Evolutionary conservation across 495 filamentous ascomycete species (phyloP), one percentile per base, ranked within the genome.

Genomic region (Aspergillus homomorphus): DNA sequence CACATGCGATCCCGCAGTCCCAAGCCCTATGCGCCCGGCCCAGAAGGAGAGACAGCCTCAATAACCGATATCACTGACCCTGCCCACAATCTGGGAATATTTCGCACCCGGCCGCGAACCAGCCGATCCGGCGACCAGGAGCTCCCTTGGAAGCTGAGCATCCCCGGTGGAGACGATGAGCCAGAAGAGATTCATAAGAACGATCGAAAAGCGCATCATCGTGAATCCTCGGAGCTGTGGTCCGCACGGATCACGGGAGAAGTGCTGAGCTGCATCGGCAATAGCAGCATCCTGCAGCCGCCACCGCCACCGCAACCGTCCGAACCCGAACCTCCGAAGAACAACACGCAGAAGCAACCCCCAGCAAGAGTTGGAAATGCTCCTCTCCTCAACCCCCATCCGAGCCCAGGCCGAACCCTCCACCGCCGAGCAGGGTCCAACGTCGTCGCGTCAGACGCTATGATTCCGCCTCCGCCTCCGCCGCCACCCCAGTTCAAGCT

Each of bases 91-190:
- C 60, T 69, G 3, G 68, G 70, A 8, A 65, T 58, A 41, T 71
- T 73, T 53, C 57, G 58, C 10, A 51, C 58, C 12, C 65, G 64
- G 6, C 61, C 60, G 4, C 61, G 64, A 43, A 68, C 63, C 15
- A 65, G 62, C 26, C 63, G 66, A 19, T 45, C 65, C 24, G 70
- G 70, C 16, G 70, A 71, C 45, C 70, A 73, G 46, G 67, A 70
- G 44, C 51, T 58, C 16, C 70, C 68, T 8, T 71, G 67, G 61
- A 66, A 64, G 38, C 57, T 71, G 48, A 68, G 53, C n/a, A 59
- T 73, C 23, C 70, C 70, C 0, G 63, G 64, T 3, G 66, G 61
- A 16, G 19, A 45, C n/a, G 61, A 63, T 26, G 58, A 60, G 3
- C 20, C 1, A 6, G 49, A 12, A 19, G 18, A 26, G 54, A 53